Evolutionary conservation across 78 protist genomes (phyloP), one percentile per base, ranked within the genome.

Genomic region (Andalucia godoyi): DNA sequence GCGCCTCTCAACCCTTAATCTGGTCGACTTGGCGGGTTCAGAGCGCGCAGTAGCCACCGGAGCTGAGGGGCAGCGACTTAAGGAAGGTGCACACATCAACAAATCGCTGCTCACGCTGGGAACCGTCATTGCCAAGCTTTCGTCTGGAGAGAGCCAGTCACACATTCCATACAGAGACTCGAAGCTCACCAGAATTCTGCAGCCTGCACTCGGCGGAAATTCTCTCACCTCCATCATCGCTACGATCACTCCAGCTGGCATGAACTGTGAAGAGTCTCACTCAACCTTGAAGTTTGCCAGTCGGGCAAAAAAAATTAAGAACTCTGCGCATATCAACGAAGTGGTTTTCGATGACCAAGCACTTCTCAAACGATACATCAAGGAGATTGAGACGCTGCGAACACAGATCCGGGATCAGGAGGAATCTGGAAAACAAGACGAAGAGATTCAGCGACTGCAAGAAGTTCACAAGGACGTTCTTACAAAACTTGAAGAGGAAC

Each of bases 271-370:
- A 29, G 99, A 95, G 29, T 81, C 95, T 1, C 66, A 73, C 63
- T 90, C 84, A 79, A 85, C 98, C 13, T 86, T 95, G 39, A 42
- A 80, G 30, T 95, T 88, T 41, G 99, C 97, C 32, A 66, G 80
- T 46, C 76, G 97, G 23, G 82, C 88, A 29, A 86, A 80, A 46
- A 39, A 71, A 34, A 76, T 76, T 3, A 13, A 4, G 10, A 33
- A 69, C 77, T 10, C 47, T 49, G 49, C n/a, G n/a, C n/a, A n/a
- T n/a, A n/a, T n/a, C n/a, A n/a, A n/a, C n/a, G n/a, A n/a, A n/a
- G n/a, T n/a, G n/a, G n/a, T n/a, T n/a, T n/a, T n/a, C n/a, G n/a
- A n/a, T n/a, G n/a, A n/a, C n/a, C n/a, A n/a, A n/a, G n/a, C n/a
- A n/a, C n/a, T n/a, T n/a, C n/a, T n/a, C n/a, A n/a, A n/a, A n/a